These are phyloP conservation scores for Boletus sp. DNA, from an alignment of 1,284 basidiomycete species.

Conservation along the genomic window DNA sequence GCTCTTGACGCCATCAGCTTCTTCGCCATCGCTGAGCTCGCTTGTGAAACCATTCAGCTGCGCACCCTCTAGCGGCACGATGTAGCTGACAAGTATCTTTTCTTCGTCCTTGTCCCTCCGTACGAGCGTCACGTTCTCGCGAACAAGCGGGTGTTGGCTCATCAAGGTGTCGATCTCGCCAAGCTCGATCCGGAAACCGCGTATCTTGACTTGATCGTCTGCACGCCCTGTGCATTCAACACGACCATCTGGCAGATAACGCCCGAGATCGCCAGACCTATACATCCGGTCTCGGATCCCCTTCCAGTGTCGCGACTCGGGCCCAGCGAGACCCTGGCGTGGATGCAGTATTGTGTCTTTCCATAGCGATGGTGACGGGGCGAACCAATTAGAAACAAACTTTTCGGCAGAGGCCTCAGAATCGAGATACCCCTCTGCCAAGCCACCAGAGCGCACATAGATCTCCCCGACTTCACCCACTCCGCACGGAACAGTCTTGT, in stretches of 20 bases:
- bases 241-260: conserved; percentile 89
- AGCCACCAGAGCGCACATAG: conserved; percentile 93
- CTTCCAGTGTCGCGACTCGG: conserved; percentile 84
- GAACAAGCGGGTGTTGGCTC: conserved; percentile 87
- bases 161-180: conserved; percentile 98
- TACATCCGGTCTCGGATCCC: conserved; percentile 99
- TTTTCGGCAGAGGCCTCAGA: conserved; percentile 82
- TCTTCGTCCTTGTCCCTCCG: conserved; percentile 99
- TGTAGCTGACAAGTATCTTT: conserved; percentile 97
- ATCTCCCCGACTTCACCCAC: conserved; percentile 99
- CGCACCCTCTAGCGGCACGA: conserved; percentile 84
- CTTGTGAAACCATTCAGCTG: conserved; percentile 73
- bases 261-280: conserved; percentile 92
- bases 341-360: conserved; percentile 73
- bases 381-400: conserved; percentile 93
- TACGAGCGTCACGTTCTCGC: conserved; percentile 97
- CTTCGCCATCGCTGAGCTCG: conserved; percentile 62
- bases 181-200: conserved; percentile 97
- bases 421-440: conserved; percentile 95
- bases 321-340: conserved; percentile 50
- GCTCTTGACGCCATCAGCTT: conserved; percentile 59
- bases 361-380: conserved; percentile 46
- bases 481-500: conserved; percentile 85
- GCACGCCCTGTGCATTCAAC: conserved; percentile 98
- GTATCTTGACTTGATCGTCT: conserved; percentile 99